Evolutionary conservation across 345 rosid genomes (phyloP).

Genomic region (Salix udensis): DNA sequence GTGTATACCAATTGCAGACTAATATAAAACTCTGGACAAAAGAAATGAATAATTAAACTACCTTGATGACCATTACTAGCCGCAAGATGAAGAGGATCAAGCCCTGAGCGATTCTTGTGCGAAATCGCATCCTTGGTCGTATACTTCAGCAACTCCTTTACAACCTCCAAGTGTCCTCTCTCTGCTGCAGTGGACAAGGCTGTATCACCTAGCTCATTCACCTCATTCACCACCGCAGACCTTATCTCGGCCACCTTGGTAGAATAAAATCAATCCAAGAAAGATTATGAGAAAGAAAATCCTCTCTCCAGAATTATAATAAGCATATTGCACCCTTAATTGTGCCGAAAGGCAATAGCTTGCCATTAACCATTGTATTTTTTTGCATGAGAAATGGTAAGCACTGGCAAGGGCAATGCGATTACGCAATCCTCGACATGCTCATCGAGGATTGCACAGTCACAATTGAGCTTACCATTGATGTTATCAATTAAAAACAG

Average conservation of each 20-base stretch:
- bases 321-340: too few species aligned
- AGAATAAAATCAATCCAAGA: neutral
- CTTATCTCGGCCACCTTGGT: constrained; percentile 61
- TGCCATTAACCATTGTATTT: too few species aligned
- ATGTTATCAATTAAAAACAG: neutral
- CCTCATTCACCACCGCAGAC: constrained; percentile 74
- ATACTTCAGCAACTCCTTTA: constrained; percentile 58
- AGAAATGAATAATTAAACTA: constrained; percentile 16
- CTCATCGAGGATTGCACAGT: too few species aligned
- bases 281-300: neutral
- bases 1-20: too few species aligned
- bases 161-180: constrained; percentile 76
- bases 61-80: constrained; percentile 84
- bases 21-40: too few species aligned
- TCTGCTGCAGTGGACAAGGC: constrained; percentile 80
- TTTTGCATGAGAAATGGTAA: too few species aligned
- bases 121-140: constrained; percentile 57
- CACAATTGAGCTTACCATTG: too few species aligned
- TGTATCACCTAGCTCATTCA: constrained; percentile 91
- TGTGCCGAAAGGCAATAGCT: too few species aligned
- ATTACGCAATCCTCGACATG: too few species aligned
- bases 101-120: constrained; percentile 63
- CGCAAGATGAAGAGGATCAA: constrained; percentile 73
- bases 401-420: too few species aligned
- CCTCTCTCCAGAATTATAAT: neutral